These are phyloP conservation scores for Zymoseptoria passerinii DNA, from an alignment of 2,329 filamentous ascomycete genomes.

Conservation along the genomic window DNA sequence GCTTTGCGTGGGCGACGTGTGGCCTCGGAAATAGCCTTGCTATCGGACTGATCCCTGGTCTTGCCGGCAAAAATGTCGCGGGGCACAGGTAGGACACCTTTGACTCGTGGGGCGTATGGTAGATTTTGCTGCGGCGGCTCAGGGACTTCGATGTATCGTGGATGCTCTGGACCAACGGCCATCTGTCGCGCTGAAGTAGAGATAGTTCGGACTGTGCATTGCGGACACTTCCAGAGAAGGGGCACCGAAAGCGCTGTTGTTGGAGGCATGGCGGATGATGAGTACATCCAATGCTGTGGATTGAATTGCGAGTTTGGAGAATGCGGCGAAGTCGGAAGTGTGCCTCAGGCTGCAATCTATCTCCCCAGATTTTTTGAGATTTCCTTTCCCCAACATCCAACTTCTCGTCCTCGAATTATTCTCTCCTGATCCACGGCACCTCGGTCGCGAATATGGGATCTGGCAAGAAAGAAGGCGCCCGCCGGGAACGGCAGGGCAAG, in stretches of 20 bases:
- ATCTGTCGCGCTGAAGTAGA: conserved; percentile 37
- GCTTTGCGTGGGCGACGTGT: too few relatives aligned
- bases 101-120: conserved; percentile 44
- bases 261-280: conserved; percentile 33
- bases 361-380: conserved; percentile 3
- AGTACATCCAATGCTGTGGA: background rate
- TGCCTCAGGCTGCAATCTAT: conserved; percentile 1
- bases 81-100: conserved; percentile 76
- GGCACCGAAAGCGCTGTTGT: conserved; percentile 28
- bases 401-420: background rate
- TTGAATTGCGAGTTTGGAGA: background rate
- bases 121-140: conserved; percentile 62
- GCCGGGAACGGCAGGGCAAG: conserved; percentile 79
- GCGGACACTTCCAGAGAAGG: conserved; percentile 28
- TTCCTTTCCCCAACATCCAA: background rate
- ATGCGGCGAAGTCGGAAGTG: background rate
- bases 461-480: conserved; percentile 80
- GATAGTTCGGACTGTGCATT: conserved; percentile 34
- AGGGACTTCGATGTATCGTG: conserved; percentile 77
- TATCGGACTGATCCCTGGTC: conserved; percentile 49
- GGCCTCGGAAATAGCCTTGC: conserved; percentile 17
- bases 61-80: conserved; percentile 61
- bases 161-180: conserved; percentile 71
- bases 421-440: conserved; percentile 4
- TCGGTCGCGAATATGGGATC: conserved; percentile 59